Evolutionary conservation across 805 yeast species (phyloP).

Genomic region (Jamesozyma hellenica): DNA sequence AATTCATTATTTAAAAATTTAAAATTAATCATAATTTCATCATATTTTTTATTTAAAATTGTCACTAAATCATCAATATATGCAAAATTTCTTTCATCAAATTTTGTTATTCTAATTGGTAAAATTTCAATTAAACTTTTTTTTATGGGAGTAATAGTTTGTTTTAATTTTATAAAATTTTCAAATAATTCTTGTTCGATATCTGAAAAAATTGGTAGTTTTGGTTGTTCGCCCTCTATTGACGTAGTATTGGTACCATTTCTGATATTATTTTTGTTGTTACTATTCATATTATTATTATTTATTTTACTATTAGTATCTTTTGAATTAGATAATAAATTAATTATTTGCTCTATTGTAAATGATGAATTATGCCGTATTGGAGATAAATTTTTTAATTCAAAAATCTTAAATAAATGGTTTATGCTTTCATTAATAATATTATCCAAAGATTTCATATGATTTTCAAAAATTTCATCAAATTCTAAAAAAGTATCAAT

Average conservation of each 20-base stretch:
- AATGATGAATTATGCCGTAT: constrained; percentile 32
- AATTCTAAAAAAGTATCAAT: constrained; percentile 36
- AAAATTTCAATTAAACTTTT: constrained; percentile 43
- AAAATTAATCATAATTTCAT: constrained; percentile 33
- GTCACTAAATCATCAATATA: constrained; percentile 18
- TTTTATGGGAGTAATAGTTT: constrained; percentile 39
- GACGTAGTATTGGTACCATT: background rate
- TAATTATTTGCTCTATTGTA: constrained; percentile 28
- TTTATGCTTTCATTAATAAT: constrained; percentile 33
- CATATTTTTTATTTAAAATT: constrained; percentile 34
- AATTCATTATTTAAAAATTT: constrained; percentile 34
- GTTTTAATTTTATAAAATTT: constrained; percentile 34
- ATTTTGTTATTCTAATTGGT: constrained; percentile 38
- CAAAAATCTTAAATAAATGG: constrained; percentile 31
- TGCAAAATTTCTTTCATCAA: constrained; percentile 28
- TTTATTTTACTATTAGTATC: constrained; percentile 3
- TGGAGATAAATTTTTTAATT: constrained; percentile 33
- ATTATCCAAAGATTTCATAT: constrained; percentile 34
- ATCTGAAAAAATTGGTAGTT: constrained; percentile 33
- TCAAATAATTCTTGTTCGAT: constrained; percentile 34
- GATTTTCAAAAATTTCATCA: constrained; percentile 33
- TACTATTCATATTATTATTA: background rate
- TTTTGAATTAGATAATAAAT: constrained; percentile 17
- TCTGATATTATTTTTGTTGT: background rate
- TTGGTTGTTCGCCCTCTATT: constrained; percentile 14